Base-by-base conservation (phyloP, 1,139 yeast species). In the Hemisphaericaspora lyxosophila region DNA sequence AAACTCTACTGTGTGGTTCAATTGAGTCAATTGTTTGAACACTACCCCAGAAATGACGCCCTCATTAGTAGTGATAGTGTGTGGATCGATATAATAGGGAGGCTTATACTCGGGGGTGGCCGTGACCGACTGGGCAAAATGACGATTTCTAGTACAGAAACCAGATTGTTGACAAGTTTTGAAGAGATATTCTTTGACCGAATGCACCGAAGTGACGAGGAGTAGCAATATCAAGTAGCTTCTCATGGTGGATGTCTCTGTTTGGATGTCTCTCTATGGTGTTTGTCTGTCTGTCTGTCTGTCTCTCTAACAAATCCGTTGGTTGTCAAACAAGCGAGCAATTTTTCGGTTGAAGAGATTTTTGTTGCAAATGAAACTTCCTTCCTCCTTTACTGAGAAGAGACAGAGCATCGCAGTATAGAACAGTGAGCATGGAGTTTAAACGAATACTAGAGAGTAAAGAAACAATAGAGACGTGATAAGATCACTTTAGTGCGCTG, bases 91-190 rank as follows among this genome's bases (percentile, higher is more conserved):
- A 2, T 68, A 49, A 55, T 89, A 90, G 14, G 78, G 75, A 1
- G 80, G 62, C 18, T 51, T 53, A 45, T 65, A 73, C 1, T 41
- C 40, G 24, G 18, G 2, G 2, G 40, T 38, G 2, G 55, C 46
- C 5, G 54, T 50, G 1, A 56, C 45, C 35, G 70, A 60, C 12
- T 57, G 53, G 2, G 94, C 92, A 57, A 75, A 89, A 44, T 78
- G 79, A 38, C 94, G 66, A 53, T 92, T 88, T 55, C 98, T 72
- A 36, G 74, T 66, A 57, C 98, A 92, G 57, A 92, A 90, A 7
- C 97, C 95, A 15, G 90, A 77, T 50, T 85, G 82, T 8, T 70
- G 80, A 62, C 98, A 92, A 12, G 75, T 78, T 59, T 87, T 86
- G 68, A 90, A 86, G 41, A 89, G 62, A 51, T 82, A 79, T 9